Base-by-base conservation (phyloP, 306 rosid genomes). In the Lathyrus oleraceus region DNA sequence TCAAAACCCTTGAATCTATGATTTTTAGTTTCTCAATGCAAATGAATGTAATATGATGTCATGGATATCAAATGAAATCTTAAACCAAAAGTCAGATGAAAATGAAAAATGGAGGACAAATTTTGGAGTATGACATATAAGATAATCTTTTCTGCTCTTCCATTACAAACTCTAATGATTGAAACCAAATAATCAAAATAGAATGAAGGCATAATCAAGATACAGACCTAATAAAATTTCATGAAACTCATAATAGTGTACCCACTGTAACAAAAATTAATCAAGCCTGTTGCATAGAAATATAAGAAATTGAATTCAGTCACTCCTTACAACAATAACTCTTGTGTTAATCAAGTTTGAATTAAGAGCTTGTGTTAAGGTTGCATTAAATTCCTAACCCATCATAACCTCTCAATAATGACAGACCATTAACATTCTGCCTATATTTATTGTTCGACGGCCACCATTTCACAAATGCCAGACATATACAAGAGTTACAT, bases 121-220 rank as follows among this genome's bases (percentile, higher is more conserved):
- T n/a, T n/a, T n/a, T n/a, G n/a, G n/a, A n/a, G n/a, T n/a, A n/a
- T n/a, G n/a, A n/a, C n/a, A 25, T 25, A 25, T 25, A 25, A 3
- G 4, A 39, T 49, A 17, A 35, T 28, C 57, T 11, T 4, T 67
- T 73, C 52, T 61, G 47, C 23, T 40, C 19, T 47, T 60, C 67
- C 51, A 32, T 39, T 51, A 53, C 62, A 61, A 52, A 38, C 49
- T 72, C 51, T 32, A 11, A 28, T 48, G 61, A 44, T 36, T 39
- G 67, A 35, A 65, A 39, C n/a, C 66, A 51, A 45, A 64, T 39
- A 40, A 71, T 17, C 35, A 14, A 32, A 17, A 8, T 52, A 67
- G 19, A 42, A 79, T 61, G 51, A 32, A 40, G 70, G 28, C 42
- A 73, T 54, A 47, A 21, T 64, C 45, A 45, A 65, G 56, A 21